phyloP scores from a whole-genome alignment of 345 rosid species.

The Mangifera indica region DNA sequence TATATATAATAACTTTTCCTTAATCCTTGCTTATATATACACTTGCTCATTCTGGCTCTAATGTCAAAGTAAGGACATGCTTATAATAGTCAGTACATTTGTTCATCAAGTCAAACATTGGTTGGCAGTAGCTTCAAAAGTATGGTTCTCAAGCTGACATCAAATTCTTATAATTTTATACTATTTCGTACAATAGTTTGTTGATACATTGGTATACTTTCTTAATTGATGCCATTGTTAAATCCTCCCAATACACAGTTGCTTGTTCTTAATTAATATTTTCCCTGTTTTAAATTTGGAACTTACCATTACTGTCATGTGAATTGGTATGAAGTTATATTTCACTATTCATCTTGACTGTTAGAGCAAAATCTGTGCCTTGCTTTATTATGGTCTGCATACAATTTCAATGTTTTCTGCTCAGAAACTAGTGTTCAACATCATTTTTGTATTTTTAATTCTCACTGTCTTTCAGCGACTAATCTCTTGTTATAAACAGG shows the following conservation, averaged over 20 bases:
- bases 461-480: conserved; percentile 9
- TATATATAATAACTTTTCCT: not conserved
- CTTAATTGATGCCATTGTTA: not conserved
- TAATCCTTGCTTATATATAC: not conserved
- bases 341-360: not conserved
- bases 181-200: not conserved
- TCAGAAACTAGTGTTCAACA: not conserved
- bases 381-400: not conserved
- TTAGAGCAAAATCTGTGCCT: not conserved
- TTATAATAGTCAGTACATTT: not conserved
- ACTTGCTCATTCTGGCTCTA: not conserved
- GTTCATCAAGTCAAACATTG: not conserved
- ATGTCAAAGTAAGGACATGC: too few relatives aligned
- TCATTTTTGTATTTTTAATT: not conserved
- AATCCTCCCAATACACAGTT: not conserved
- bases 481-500: conserved; percentile 35
- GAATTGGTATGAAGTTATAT: not conserved
- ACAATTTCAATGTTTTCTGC: not conserved
- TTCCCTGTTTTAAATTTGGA: not conserved
- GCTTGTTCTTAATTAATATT: conserved; percentile 3
- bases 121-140: not conserved
- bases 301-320: not conserved
- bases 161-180: not conserved
- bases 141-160: not conserved
- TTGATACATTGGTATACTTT: not conserved